These are phyloP conservation scores for Metschnikowia borealis DNA, from an alignment of 805 yeast genomes.

Conservation along the genomic window DNA sequence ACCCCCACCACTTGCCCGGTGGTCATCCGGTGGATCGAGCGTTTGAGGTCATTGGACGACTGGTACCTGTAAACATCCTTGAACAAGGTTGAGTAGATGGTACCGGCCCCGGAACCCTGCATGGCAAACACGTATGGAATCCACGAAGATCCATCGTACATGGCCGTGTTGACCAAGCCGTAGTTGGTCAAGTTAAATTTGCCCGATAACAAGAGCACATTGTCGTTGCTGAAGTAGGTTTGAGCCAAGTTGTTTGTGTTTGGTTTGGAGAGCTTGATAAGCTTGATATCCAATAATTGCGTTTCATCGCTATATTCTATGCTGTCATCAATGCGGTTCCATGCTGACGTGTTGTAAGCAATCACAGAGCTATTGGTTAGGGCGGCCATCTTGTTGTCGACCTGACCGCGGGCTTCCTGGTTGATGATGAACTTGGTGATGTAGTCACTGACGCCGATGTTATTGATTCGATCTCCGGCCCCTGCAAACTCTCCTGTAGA, in stretches of 20 bases:
- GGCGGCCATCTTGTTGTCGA: conserved; percentile 38
- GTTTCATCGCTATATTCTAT: conserved; percentile 28
- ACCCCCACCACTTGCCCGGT: conserved; percentile 43
- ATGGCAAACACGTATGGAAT: conserved; percentile 53
- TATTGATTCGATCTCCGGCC: conserved; percentile 20
- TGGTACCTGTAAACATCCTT: conserved; percentile 33
- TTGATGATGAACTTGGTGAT: conserved; percentile 45
- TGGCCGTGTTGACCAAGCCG: conserved; percentile 59
- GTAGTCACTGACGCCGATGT: conserved; percentile 16
- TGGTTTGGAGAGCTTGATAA: conserved; percentile 33
- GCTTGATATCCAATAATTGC: conserved; percentile 41
- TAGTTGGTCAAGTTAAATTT: conserved; percentile 42
- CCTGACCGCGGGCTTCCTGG: conserved; percentile 31
- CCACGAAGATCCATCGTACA: conserved; percentile 66
- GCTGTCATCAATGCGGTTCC: conserved; percentile 42
- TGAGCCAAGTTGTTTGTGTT: conserved; percentile 28
- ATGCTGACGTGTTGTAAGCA: conserved; percentile 45
- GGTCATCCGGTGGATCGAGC: conserved; percentile 22
- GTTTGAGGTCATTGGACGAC: conserved; percentile 32
- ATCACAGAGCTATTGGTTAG: conserved; percentile 32
- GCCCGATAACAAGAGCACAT: conserved; percentile 58
- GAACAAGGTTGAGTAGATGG: conserved; percentile 28
- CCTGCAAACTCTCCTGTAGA: conserved; percentile 25
- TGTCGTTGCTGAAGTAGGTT: conserved; percentile 39
- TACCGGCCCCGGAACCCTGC: conserved; percentile 22